Evolutionary conservation across 345 rosid genomes (phyloP), one percentile per base, ranked within the genome.

Genomic region (Populus nigra): DNA sequence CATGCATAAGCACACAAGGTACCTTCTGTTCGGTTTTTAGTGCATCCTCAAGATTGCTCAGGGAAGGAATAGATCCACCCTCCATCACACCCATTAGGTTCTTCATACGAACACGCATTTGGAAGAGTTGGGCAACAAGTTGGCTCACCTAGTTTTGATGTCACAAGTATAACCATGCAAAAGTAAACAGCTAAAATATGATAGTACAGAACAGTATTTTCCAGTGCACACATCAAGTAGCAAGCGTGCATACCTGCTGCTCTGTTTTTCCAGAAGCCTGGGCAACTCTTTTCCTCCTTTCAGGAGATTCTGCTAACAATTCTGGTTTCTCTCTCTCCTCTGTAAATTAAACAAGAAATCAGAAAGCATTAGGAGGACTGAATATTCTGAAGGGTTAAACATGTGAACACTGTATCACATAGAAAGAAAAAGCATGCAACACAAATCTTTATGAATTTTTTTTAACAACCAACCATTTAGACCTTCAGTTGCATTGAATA

Each of bases 311-410:
- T 13, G 98, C 96, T 82, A 96, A 87, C 84, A 93, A 78, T 84
- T 96, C 98, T 20, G 99, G 99, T 82, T 85, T 87, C 90, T 93
- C 96, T 80, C 95, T 90, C 84, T 94, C 98, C 93, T 93, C 98
- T 94, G 85, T 71, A 65, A 84, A 78, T 43, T 33, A 71, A 68
- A 78, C 41, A 18, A 62, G 68, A 50, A 63, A 73, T 49, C 39
- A 75, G 66, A 80, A 73, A 13, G 33, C 68, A 73, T 68, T 36
- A 23, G 35, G 63, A 55, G 76, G 23, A 67, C 16, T 22, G 23
- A 8, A 65, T 49, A 29, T 73, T 33, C 55, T 29, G 65, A 77
- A 62, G 71, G 49, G 33, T 27, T 25, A 29, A 47, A 10, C 23
- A 23, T 57, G 29, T 5, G n/a, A 73, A 75, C 3, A 27, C 39